phyloP scores from a whole-genome alignment of 139 green algal species.

The Chlamydomonas sphaeroides region DNA sequence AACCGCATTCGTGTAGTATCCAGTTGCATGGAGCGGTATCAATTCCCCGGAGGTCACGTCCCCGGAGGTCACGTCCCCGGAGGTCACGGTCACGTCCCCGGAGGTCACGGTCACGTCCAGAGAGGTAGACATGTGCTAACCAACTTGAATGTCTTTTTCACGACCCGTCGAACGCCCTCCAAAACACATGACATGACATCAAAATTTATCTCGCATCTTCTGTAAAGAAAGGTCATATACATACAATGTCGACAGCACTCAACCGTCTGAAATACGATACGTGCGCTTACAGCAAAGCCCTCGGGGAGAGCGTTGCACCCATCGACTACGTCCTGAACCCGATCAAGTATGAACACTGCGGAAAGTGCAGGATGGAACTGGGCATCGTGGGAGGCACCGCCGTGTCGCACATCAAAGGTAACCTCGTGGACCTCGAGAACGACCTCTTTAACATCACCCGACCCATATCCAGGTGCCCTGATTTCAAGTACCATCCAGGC shows the following conservation, averaged over 20 bases:
- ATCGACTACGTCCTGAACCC: conserved; percentile 27
- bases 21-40: too few species aligned
- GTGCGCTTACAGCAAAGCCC: conserved; percentile 7
- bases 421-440: conserved; percentile 39
- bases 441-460: not conserved
- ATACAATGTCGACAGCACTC: not conserved
- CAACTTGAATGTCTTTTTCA: too few species aligned
- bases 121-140: too few species aligned
- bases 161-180: too few species aligned
- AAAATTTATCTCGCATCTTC: too few species aligned
- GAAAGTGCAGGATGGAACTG: conserved; percentile 1
- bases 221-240: too few species aligned
- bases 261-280: conserved; percentile 35
- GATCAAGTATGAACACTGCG: conserved; percentile 20
- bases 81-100: too few species aligned
- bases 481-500: not conserved
- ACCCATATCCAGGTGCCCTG: not conserved
- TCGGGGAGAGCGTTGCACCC: conserved; percentile 9
- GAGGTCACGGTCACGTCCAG: too few species aligned
- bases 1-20: too few species aligned
- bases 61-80: too few species aligned
- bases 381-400: conserved; percentile 15
- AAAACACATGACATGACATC: too few species aligned
- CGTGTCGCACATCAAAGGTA: conserved; percentile 25
- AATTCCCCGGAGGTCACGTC: too few species aligned